phyloP scores from a whole-genome alignment of 2,329 filamentous ascomycete species.

The Sporothrix mexicana region DNA sequence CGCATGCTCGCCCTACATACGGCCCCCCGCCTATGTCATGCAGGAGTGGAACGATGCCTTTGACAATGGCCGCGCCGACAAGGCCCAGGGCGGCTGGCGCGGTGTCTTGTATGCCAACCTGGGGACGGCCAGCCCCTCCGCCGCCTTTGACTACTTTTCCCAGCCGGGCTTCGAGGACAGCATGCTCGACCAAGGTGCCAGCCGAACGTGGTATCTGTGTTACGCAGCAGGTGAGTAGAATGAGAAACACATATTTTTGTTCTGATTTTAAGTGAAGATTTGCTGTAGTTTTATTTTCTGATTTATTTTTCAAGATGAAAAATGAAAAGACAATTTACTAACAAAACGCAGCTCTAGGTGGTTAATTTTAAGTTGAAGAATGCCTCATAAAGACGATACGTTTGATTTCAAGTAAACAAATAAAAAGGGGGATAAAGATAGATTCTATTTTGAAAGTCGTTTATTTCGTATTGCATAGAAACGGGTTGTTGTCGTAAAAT shows the following conservation, averaged over 20 bases:
- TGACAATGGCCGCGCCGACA: constrained; percentile 67
- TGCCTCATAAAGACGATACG: no score
- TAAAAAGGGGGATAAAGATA: not conserved
- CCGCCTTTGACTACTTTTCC: constrained; percentile 77
- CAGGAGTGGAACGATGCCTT: constrained; percentile 88
- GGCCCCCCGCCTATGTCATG: constrained; percentile 71
- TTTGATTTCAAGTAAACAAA: not conserved
- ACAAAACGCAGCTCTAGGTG: no score
- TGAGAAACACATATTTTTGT: not conserved
- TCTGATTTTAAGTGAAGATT: not conserved
- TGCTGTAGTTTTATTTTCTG: not conserved
- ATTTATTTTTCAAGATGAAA: not conserved
- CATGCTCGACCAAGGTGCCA: constrained; percentile 83
- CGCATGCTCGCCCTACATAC: constrained; percentile 70
- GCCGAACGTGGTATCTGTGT: constrained; percentile 83
- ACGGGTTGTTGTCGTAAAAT: no score
- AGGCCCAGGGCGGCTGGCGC: constrained; percentile 78
- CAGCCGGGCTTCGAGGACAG: constrained; percentile 66
- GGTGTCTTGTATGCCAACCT: constrained; percentile 84
- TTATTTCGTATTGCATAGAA: no score
- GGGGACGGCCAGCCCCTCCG: constrained; percentile 73
- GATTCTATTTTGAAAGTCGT: not conserved
- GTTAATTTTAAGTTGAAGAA: no score
- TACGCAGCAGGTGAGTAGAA: constrained; percentile 71
- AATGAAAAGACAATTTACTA: not conserved